Conservation (phyloP, 495 filamentous ascomycete species). For the Xylaria intraflava region DNA sequence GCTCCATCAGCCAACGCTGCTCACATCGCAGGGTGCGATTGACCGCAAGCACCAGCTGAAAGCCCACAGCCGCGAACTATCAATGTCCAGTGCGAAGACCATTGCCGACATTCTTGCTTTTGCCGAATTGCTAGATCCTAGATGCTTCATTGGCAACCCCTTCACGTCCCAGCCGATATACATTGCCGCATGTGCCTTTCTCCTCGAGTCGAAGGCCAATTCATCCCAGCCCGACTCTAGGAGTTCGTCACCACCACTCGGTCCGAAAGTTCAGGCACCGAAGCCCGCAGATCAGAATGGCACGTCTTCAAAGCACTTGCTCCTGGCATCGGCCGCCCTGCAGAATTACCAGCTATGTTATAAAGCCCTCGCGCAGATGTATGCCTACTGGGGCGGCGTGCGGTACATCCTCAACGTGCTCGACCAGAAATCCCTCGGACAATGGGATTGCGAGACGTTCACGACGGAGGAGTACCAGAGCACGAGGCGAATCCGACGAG, state of each 20-base stretch:
- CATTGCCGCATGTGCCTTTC: slow-evolving; percentile 78
- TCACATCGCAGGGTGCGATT: slow-evolving; percentile 66
- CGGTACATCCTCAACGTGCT: slow-evolving; percentile 77
- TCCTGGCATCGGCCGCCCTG: slow-evolving; percentile 67
- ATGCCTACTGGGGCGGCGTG: slow-evolving; percentile 79
- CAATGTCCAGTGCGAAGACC: slow-evolving; percentile 83
- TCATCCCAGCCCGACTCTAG: slow-evolving; percentile 51
- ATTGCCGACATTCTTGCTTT: slow-evolving; percentile 80
- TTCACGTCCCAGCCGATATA: slow-evolving; percentile 89
- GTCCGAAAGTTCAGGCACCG: slow-evolving; percentile 2
- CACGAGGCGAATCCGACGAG: slow-evolving; percentile 48
- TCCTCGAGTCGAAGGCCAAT: slow-evolving; percentile 68
- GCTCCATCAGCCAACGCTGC: slow-evolving; percentile 71
- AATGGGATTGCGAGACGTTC: slow-evolving; percentile 73
- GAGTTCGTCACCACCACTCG: slow-evolving; percentile 37
- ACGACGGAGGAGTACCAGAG: slow-evolving; percentile 72
- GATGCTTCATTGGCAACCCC: slow-evolving; percentile 75
- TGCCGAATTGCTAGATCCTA: slow-evolving; percentile 69
- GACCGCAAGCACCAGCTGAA: slow-evolving; percentile 58
- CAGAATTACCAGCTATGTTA: slow-evolving; percentile 79
- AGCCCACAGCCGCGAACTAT: slow-evolving; percentile 69
- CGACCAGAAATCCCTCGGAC: slow-evolving; percentile 81
- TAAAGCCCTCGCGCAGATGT: slow-evolving; percentile 66
- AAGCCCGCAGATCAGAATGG: slow-evolving; percentile 32
- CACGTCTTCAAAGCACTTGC: slow-evolving; percentile 57